Evolutionary conservation across 192 early-diverging fungal species (phyloP).

Genomic region (Jimgerdemannia lactiflua): DNA sequence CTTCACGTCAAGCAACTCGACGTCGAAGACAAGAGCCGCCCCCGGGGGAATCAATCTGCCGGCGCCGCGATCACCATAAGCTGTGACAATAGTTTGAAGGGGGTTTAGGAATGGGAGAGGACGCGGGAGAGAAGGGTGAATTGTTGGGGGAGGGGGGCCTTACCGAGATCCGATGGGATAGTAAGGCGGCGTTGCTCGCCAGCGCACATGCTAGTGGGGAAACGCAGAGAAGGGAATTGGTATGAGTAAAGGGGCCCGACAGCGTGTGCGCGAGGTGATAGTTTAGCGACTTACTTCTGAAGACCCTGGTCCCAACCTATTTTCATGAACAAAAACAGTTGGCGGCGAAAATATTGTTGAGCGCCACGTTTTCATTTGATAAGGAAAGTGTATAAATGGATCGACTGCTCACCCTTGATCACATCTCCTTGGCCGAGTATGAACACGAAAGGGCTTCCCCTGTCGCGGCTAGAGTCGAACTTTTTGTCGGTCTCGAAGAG

Average conservation of each 20-base stretch:
- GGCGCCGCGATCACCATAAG: conserved; percentile 76
- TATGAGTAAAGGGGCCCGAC: neutral
- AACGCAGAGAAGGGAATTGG: neutral
- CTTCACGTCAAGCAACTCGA: conserved; percentile 65
- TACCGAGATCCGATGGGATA: conserved; percentile 63
- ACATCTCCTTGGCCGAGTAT: conserved; percentile 65
- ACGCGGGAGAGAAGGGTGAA: neutral
- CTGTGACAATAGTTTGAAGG: conserved; percentile 23
- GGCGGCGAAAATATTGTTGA: conserved; percentile 2
- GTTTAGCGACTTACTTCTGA: conserved; percentile 29
- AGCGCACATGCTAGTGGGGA: conserved; percentile 60
- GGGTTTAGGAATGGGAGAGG: neutral
- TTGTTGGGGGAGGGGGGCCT: neutral
- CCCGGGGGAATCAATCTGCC: conserved; percentile 80
- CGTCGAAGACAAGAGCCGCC: conserved; percentile 77
- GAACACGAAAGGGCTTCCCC: conserved; percentile 68
- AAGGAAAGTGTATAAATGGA: neutral
- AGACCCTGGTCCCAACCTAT: conserved; percentile 73
- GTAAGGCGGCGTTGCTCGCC: conserved; percentile 75
- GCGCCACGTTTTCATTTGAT: neutral
- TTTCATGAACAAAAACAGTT: neutral
- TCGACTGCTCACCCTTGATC: conserved; percentile 54
- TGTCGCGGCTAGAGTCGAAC: conserved; percentile 72
- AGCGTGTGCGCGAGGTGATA: neutral
- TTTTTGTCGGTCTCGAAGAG: conserved; percentile 57